phyloP scores from a whole-genome alignment of 768 basidiomycete species.

The Hericium rajendrae region DNA sequence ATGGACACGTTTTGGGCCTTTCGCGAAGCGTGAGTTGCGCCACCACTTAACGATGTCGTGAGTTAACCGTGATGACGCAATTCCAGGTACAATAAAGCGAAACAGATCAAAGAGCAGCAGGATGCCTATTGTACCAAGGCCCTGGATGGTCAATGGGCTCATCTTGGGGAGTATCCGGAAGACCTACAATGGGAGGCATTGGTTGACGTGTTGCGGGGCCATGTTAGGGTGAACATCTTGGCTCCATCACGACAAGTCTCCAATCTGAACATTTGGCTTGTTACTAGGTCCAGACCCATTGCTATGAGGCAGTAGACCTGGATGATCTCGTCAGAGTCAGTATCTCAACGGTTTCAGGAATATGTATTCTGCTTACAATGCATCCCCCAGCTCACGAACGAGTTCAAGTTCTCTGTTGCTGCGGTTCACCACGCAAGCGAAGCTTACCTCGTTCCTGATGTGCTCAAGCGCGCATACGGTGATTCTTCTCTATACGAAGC shows the following conservation, averaged over 20 bases:
- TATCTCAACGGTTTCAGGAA: background rate
- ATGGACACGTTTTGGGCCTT: constrained; percentile 72
- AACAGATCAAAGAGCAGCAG: constrained; percentile 55
- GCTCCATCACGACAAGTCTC: background rate
- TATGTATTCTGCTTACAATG: background rate
- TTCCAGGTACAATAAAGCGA: constrained; percentile 50
- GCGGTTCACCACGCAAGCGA: constrained; percentile 87
- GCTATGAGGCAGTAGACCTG: constrained; percentile 62
- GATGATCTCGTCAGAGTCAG: constrained; percentile 30
- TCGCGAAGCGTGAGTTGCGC: constrained; percentile 38
- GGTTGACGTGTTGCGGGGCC: constrained; percentile 69
- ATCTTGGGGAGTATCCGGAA: constrained; percentile 53
- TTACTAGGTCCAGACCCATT: constrained; percentile 42
- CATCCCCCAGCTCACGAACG: constrained; percentile 63
- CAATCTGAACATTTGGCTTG: background rate
- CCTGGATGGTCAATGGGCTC: constrained; percentile 35
- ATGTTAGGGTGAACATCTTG: constrained; percentile 46
- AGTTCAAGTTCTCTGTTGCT: constrained; percentile 78
- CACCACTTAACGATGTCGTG: constrained; percentile 49
- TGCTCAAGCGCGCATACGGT: constrained; percentile 62
- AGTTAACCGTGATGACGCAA: no score
- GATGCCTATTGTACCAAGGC: constrained; percentile 56
- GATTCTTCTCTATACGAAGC: background rate
- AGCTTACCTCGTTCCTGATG: constrained; percentile 78
- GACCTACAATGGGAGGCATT: constrained; percentile 71